phyloP scores from a whole-genome alignment of 805 yeast genomes.

The Metschnikowia kunwiensis region DNA sequence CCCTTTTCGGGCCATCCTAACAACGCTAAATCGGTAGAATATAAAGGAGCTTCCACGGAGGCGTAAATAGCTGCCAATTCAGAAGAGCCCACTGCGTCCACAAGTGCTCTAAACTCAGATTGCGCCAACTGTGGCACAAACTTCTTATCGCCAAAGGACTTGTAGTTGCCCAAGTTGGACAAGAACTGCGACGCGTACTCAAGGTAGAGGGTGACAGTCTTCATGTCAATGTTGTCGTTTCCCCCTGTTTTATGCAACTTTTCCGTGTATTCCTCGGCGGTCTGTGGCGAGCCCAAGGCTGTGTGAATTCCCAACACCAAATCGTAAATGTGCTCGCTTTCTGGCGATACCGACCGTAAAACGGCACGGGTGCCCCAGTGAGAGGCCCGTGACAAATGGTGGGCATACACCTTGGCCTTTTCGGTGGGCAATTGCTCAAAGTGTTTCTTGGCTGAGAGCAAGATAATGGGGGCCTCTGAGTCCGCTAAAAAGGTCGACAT shows the following conservation, averaged over 20 bases:
- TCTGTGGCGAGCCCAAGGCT: slow-evolving; percentile 43
- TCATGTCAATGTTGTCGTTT: slow-evolving; percentile 23
- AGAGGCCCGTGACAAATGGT: slow-evolving; percentile 76
- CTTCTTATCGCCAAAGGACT: slow-evolving; percentile 85
- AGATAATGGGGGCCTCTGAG: slow-evolving; percentile 41
- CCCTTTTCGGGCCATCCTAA: slow-evolving; percentile 80
- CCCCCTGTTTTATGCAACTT: slow-evolving; percentile 17
- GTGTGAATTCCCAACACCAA: slow-evolving; percentile 59
- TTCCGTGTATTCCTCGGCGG: slow-evolving; percentile 39
- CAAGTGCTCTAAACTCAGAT: slow-evolving; percentile 45
- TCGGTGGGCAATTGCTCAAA: slow-evolving; percentile 59
- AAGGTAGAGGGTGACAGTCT: slow-evolving; percentile 47
- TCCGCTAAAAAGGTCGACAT: slow-evolving; percentile 32
- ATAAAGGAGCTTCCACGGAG: slow-evolving; percentile 48
- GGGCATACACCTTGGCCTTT: slow-evolving; percentile 69
- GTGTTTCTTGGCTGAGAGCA: slow-evolving; percentile 61
- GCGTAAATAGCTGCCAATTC: slow-evolving; percentile 36
- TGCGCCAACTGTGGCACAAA: slow-evolving; percentile 64
- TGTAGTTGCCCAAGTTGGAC: slow-evolving; percentile 73
- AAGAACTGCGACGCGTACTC: slow-evolving; percentile 76
- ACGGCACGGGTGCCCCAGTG: slow-evolving; percentile 82
- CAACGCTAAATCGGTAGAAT: slow-evolving; percentile 45
- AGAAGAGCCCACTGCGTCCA: slow-evolving; percentile 43
- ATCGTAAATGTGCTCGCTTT: slow-evolving; percentile 73
- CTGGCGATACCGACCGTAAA: slow-evolving; percentile 77